Evolutionary conservation across 805 yeast species (phyloP).

Genomic region (Yarrowia osloensis): DNA sequence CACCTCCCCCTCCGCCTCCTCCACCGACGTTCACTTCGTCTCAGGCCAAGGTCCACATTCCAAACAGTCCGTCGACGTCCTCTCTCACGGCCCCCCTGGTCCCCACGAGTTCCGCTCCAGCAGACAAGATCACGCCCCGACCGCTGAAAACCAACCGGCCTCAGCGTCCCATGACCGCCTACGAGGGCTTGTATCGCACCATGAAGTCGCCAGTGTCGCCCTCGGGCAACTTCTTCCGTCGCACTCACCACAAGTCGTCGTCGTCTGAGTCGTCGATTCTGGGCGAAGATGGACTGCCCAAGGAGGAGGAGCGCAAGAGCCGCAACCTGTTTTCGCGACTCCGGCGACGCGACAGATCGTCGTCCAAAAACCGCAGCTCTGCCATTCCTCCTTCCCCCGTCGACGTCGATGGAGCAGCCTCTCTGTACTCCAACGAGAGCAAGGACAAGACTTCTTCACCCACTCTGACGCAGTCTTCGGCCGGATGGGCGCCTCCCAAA

Average conservation of each 20-base stretch:
- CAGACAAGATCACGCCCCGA: constrained; percentile 22
- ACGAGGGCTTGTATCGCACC: constrained; percentile 32
- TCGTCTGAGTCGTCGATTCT: constrained; percentile 51
- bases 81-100: background rate
- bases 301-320: constrained; percentile 1
- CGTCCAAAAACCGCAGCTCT: background rate
- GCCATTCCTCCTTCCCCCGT: constrained; percentile 7
- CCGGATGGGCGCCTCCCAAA: constrained; percentile 23
- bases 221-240: constrained; percentile 54
- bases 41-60: background rate
- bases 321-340: constrained; percentile 6
- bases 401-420: background rate
- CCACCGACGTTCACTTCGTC: background rate
- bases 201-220: constrained; percentile 46
- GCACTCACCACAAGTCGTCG: constrained; percentile 65
- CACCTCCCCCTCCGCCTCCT: background rate
- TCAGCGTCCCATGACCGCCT: constrained; percentile 34
- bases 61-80: background rate
- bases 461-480: background rate
- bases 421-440: constrained; percentile 12
- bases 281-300: constrained; percentile 9
- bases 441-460: background rate
- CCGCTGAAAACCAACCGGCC: constrained; percentile 21
- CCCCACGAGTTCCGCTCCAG: background rate
- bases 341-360: constrained; percentile 9